Evolutionary conservation across 169 alveolate genomes (phyloP).

Genomic region (Babesia caballi): DNA sequence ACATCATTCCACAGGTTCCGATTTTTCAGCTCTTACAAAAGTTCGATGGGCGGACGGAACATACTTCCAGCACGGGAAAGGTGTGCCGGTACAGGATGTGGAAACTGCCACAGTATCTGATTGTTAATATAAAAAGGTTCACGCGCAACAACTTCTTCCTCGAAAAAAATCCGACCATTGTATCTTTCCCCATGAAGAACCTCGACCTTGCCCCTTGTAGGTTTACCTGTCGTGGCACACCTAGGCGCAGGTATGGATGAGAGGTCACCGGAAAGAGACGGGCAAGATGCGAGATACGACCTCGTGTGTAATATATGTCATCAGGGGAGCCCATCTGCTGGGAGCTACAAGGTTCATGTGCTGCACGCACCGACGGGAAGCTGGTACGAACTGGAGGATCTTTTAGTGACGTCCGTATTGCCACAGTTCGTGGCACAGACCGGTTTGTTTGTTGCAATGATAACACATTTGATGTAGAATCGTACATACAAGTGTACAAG

Average conservation of each 20-base stretch:
- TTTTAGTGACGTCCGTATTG: constrained; percentile 91
- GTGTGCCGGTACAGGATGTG: constrained; percentile 61
- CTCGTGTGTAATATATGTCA: constrained; percentile 92
- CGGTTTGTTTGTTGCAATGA: constrained; percentile 47
- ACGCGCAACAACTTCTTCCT: constrained; percentile 91
- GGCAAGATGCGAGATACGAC: constrained; percentile 81
- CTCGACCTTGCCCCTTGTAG: constrained; percentile 84
- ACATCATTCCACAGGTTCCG: constrained; percentile 89
- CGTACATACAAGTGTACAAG: constrained; percentile 61
- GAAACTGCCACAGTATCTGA: constrained; percentile 87
- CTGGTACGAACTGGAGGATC: constrained; percentile 96
- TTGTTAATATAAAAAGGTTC: constrained; percentile 92
- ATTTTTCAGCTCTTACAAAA: constrained; percentile 88
- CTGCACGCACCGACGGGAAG: constrained; percentile 86
- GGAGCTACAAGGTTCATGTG: constrained; percentile 90
- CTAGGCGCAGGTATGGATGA: constrained; percentile 33
- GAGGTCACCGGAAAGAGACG: background rate
- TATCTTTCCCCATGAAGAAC: constrained; percentile 93
- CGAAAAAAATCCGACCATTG: constrained; percentile 99
- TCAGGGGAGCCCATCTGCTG: constrained; percentile 93
- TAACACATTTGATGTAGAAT: constrained; percentile 8
- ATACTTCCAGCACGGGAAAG: constrained; percentile 70
- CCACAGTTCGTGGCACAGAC: constrained; percentile 94
- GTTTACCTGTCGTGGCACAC: background rate
- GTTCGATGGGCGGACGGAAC: constrained; percentile 92